Conservation (phyloP, 2,329 filamentous ascomycete species). For the Calonectria leucothoes region DNA sequence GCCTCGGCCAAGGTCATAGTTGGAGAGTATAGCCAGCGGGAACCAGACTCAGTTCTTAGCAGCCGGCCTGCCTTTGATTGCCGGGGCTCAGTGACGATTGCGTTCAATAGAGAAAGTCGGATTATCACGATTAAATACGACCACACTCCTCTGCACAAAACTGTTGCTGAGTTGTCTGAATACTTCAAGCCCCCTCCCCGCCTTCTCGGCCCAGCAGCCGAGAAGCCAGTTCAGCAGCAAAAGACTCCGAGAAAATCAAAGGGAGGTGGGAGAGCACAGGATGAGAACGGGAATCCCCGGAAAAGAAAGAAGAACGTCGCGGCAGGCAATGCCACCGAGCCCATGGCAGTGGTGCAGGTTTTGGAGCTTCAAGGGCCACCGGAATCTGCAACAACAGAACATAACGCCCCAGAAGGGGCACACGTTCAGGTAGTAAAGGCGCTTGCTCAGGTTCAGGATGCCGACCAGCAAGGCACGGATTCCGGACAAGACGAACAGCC, state of each 20-base stretch:
- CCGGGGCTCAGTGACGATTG: conserved; percentile 61
- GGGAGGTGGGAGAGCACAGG: conserved; percentile 44
- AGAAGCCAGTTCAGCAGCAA: conserved; percentile 36
- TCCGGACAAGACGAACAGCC: conserved; percentile 15
- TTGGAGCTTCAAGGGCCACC: conserved; percentile 24
- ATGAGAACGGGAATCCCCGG: conserved; percentile 39
- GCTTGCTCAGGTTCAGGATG: conserved; percentile 19
- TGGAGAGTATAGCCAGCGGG: conserved; percentile 61
- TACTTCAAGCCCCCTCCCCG: conserved; percentile 59
- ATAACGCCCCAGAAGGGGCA: neutral
- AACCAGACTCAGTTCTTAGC: conserved; percentile 57
- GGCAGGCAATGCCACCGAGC: conserved; percentile 27
- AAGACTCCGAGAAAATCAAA: conserved; percentile 44
- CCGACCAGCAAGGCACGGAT: conserved; percentile 7
- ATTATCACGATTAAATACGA: conserved; percentile 65
- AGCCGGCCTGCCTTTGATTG: conserved; percentile 71
- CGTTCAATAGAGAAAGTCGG: conserved; percentile 60
- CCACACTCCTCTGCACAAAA: conserved; percentile 68
- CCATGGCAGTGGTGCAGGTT: neutral
- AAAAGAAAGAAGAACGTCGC: conserved; percentile 44
- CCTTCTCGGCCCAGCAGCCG: conserved; percentile 40
- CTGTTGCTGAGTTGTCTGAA: conserved; percentile 62
- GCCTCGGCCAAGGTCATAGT: conserved; percentile 53
- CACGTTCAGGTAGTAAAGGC: neutral
- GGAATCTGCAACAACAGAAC: conserved; percentile 18